Base-by-base conservation (phyloP, 306 rosid species). In the Inga oerstediana region DNA sequence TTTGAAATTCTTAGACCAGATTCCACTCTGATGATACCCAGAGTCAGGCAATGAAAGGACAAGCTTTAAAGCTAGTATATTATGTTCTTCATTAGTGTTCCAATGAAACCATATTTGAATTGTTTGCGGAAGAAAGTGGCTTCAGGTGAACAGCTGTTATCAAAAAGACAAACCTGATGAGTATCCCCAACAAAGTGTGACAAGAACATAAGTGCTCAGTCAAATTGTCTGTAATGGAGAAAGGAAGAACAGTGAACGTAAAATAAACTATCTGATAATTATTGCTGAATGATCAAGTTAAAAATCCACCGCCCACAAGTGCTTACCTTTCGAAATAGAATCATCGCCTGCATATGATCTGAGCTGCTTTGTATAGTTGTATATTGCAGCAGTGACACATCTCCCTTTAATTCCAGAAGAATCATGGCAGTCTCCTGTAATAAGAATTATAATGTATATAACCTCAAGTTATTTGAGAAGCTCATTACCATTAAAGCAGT, bases 361-460 rank as follows among this genome's bases (percentile, higher is more conserved):
- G 10, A 95, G 94, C 77, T 95, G 98, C 91, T 74, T 85, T 8
- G 97, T 93, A 72, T 95, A 95, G 87, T 93, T 95, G 87, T 91
- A 81, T 76, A 95, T 95, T 82, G 94, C 97, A 84, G 85, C 99
- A 46, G 92, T 89, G 39, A 90, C 98, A 83, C 99, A 95, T 66
- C 93, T 89, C 87, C 90, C 87, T 82, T 87, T 84, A 81, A 66
- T 88, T 80, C 90, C 89, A 46, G 45, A 82, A 84, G 91, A 49
- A 83, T 96, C 99, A 84, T 92, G 98, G 81, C 61, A 93, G 75
- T 96, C 99, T 91, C 99, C 98, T 96, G 80, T 27, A 97, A 93
- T 22, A 77, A 77, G 49, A 85, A 56, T 61, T 74, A 79, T 4
- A 16, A 52, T 15, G 16, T 15, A 49, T 64, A 45, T 2, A 45